A percentile compares a stretch with the other conserved stretches of the same genome.
These are phyloP conservation scores for Syzygium oleosum DNA, from an alignment of 345 rosid genomes.

Conservation along the genomic window DNA sequence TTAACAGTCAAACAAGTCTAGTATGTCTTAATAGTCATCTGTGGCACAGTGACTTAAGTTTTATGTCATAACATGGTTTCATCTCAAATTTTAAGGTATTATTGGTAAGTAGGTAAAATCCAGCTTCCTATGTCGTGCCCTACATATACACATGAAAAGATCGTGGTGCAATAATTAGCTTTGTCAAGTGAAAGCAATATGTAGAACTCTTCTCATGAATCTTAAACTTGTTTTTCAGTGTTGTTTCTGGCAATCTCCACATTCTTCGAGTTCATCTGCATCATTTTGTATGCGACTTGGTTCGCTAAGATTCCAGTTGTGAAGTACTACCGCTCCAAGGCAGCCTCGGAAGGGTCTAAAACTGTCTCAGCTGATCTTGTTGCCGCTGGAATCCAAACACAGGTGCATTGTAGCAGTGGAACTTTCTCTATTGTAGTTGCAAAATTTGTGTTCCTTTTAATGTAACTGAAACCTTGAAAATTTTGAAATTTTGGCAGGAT, in stretches of 20 bases:
- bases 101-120: not conserved
- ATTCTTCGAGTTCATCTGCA: constrained; percentile 53
- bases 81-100: not conserved
- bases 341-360: constrained; percentile 81
- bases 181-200: not conserved
- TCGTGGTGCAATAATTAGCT: not conserved
- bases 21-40: not conserved
- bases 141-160: not conserved
- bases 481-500: constrained; percentile 22
- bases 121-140: not conserved
- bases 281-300: constrained; percentile 45
- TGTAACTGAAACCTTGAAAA: not conserved
- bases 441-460: not conserved
- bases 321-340: constrained; percentile 78
- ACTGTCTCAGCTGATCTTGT: constrained; percentile 78
- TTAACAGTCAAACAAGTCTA: not conserved
- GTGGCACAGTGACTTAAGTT: not conserved
- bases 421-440: not conserved
- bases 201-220: not conserved
- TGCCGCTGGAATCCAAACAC: constrained; percentile 66
- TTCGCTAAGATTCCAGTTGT: constrained; percentile 77
- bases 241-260: constrained; percentile 66
- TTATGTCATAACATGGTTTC: not conserved
- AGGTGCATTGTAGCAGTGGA: constrained; percentile 2
- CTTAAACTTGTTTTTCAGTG: constrained; percentile 29